Evolutionary conservation across 2,329 filamentous ascomycete species (phyloP).

Genomic region (Colletotrichum euphorbiae): DNA sequence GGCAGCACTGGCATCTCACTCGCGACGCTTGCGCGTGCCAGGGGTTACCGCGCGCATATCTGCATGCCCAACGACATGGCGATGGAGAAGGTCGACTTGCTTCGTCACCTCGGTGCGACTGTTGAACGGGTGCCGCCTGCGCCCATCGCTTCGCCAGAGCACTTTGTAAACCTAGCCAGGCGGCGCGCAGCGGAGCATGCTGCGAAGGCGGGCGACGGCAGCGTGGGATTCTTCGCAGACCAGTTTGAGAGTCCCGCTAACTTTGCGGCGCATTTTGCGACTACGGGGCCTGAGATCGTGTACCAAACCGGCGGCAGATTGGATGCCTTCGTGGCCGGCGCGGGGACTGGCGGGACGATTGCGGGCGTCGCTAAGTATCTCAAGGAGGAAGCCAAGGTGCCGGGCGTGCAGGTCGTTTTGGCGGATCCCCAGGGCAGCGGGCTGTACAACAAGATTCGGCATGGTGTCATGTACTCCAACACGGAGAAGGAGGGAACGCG

Average conservation of each 20-base stretch:
- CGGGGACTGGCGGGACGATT: constrained; percentile 94
- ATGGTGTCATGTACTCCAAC: constrained; percentile 93
- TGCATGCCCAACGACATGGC: constrained; percentile 97
- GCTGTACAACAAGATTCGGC: constrained; percentile 89
- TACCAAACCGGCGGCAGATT: constrained; percentile 78
- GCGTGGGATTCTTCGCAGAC: constrained; percentile 91
- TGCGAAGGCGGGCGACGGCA: constrained; percentile 64
- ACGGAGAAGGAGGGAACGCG: constrained; percentile 93
- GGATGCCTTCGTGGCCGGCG: constrained; percentile 92
- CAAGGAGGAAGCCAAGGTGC: constrained; percentile 74
- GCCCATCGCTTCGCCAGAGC: constrained; percentile 90
- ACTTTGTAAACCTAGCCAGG: constrained; percentile 94
- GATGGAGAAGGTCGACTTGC: constrained; percentile 87
- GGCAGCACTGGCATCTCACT: constrained; percentile 97
- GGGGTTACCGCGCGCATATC: constrained; percentile 92
- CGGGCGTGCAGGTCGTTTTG: constrained; percentile 76
- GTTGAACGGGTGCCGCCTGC: constrained; percentile 92
- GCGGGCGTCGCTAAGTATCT: constrained; percentile 86
- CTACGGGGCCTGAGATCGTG: constrained; percentile 91
- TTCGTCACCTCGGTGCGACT: constrained; percentile 89
- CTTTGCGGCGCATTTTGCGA: constrained; percentile 83
- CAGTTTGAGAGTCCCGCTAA: constrained; percentile 96
- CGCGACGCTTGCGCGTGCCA: constrained; percentile 86
- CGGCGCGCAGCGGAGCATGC: constrained; percentile 82
- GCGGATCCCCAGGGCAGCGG: constrained; percentile 96